Base-by-base conservation (phyloP, 2,329 filamentous ascomycete genomes). In the Pleoardoris graminearum region DNA sequence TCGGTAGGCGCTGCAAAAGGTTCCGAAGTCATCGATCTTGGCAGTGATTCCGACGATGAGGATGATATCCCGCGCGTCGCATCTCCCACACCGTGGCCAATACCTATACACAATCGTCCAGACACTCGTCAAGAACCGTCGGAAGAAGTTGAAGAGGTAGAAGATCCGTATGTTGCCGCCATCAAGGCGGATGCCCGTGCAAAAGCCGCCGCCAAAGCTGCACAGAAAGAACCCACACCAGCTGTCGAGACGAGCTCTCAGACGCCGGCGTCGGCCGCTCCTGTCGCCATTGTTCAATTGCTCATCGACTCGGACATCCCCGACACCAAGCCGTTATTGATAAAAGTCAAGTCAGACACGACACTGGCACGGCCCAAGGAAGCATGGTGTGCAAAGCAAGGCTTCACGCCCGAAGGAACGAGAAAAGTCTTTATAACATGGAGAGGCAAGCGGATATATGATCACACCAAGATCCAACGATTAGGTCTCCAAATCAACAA, bases 401-500 rank as follows among this genome's bases (percentile, higher is more conserved):
- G 70, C 1, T 80, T 85, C 41, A 71, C 76, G 1, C 72, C 76
- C 2, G 76, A 81, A 2, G 69, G 80, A 21, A 73, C 79, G 2
- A 75, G 80, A 4, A 76, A 78, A 0, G 76, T 95, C 16, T 88
- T 94, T 62, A 80, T 97, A 50, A 94, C 90, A 0, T 96, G 90
- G 87, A 86, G 86, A 57, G 82, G 84, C 22, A 84, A 83, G 52
- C 83, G 84, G 53, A 74, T 96, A 3, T 96, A 88, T 68, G 84
- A 89, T 58, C 82, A 83, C n/a, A 90, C 89, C 4, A 92, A 87
- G 6, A 57, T 72, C 19, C 53, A 57, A 19, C 59, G 70, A 3
- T 50, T 72, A n/a, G 72, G 71, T 8, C 81, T 94, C 39, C 75
- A 76, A 23, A 64, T 79, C 3, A 76, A 79, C 48, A 61, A 65